Evolutionary conservation across 148 eudicot genomes (phyloP), one percentile per base, ranked within the genome.

Genomic region (Spergularia bocconei): DNA sequence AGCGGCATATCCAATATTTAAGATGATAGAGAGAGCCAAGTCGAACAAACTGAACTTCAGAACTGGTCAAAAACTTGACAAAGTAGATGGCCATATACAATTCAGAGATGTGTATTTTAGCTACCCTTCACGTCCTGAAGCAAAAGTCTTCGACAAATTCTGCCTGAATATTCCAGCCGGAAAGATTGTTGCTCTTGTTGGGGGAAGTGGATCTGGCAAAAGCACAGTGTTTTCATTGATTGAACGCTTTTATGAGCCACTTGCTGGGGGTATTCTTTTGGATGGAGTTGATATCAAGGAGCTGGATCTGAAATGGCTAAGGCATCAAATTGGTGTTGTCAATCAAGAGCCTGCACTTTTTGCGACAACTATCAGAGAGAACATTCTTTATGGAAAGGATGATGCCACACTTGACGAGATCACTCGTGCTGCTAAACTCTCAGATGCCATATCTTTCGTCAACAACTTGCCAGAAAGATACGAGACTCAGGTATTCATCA

Each of bases 331-430:
- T 73, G 99, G 99, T 23, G 77, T 95, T 79, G 99, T 95, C 29
- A 95, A 88, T 86, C 99, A 95, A 80, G 99, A 95, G 77, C 98
- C 99, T 47, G 96, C 99, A 53, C 94, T 95, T 55, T 95, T 95
- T 77, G 98, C 97, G 2, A 95, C 99, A 63, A 89, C 91, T 58
- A 95, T 95, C 8, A 79, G 88, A 78, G 99, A 95, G 81, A 96
- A 95, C 70, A 95, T 95, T 77, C 84, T 95, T 33, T 95, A 95
- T 70, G 98, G 99, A 52, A 95, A 95, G 80, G 91, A 87, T 67
- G 92, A 89, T 75, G 99, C 99, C 16, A 90, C 94, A n/a, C 66
- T 74, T 59, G 99, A 95, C 73, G 97, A 95, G 82, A 88, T 95
- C 77, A 78, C 85, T 63, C 89, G 86, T 61, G 99, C 99, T 65